Conservation (phyloP, 2,329 filamentous ascomycete genomes). For the Ophiocordyceps camponoti-rufipedis region DNA sequence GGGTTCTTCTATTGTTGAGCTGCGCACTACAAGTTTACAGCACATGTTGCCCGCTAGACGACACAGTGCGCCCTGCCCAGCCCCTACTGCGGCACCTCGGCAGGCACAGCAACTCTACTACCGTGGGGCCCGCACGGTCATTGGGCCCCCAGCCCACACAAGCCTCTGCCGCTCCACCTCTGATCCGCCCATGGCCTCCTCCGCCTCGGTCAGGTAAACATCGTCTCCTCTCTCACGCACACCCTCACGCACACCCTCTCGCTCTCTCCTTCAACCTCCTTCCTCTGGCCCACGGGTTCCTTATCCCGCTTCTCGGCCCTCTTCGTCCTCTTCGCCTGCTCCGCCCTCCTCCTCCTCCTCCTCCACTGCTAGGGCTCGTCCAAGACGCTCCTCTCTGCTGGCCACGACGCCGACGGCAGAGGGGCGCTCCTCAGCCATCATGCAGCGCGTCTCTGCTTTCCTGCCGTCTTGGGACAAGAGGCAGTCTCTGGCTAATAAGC, state of each 20-base stretch:
- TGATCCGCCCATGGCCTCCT: not conserved
- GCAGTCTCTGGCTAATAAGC: conserved; percentile 13
- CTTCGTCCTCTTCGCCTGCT: conserved; percentile 6
- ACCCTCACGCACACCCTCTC: not conserved
- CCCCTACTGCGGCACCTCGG: no score
- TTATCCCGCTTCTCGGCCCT: not conserved
- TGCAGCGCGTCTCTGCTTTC: conserved; percentile 25
- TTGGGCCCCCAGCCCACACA: not conserved
- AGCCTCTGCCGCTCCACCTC: not conserved
- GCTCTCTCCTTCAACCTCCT: not conserved
- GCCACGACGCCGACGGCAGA: conserved; percentile 15
- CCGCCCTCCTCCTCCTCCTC: conserved; percentile 3
- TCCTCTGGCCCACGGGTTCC: not conserved
- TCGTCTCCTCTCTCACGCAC: not conserved
- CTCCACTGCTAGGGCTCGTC: not conserved
- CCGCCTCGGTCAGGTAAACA: not conserved
- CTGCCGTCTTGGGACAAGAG: conserved; percentile 27
- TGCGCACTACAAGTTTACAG: no score
- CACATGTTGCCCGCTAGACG: no score
- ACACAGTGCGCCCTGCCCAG: no score
- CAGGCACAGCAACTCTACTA: not conserved
- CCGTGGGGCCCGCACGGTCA: not conserved
- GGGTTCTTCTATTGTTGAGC: no score
- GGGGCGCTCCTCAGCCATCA: conserved; percentile 14
- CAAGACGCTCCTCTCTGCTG: conserved; percentile 1